Percentiles rank a stretch among this genome's conserved stretches.
Evolutionary conservation across 331 rosid genomes (phyloP).

Genomic region (Pyracantha coccinea): DNA sequence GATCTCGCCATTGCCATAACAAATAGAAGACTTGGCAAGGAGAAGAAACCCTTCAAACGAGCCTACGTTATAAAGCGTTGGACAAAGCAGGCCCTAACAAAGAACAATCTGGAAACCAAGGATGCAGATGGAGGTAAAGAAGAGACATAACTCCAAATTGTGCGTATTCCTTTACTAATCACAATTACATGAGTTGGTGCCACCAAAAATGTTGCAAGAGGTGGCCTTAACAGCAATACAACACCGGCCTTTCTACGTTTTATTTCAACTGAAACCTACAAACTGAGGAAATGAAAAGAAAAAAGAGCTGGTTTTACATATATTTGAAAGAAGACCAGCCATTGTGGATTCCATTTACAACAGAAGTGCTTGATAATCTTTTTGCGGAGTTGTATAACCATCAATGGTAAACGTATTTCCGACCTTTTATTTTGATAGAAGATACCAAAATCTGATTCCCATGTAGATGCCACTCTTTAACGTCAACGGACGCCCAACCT

Average conservation of each 20-base stretch:
- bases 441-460: constrained; percentile 16
- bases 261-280: constrained; percentile 28
- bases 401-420: constrained; percentile 6
- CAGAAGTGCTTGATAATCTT: constrained; percentile 19
- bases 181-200: constrained; percentile 14
- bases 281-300: background rate
- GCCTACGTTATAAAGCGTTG: constrained; percentile 68
- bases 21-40: constrained; percentile 45
- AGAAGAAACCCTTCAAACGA: constrained; percentile 54
- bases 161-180: constrained; percentile 11
- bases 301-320: background rate
- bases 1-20: constrained; percentile 87
- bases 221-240: constrained; percentile 34
- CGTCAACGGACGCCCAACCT: constrained; percentile 57
- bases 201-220: constrained; percentile 2
- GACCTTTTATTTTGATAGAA: constrained; percentile 16
- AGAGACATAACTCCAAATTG: constrained; percentile 7
- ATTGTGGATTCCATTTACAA: background rate
- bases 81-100: constrained; percentile 74
- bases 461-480: constrained; percentile 6
- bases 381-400: constrained; percentile 15
- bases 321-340: background rate
- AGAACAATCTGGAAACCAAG: constrained; percentile 30
- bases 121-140: constrained; percentile 22
- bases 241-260: constrained; percentile 25